These are phyloP conservation scores for Mercurialis annua DNA, from an alignment of 345 rosid species.

Conservation along the genomic window DNA sequence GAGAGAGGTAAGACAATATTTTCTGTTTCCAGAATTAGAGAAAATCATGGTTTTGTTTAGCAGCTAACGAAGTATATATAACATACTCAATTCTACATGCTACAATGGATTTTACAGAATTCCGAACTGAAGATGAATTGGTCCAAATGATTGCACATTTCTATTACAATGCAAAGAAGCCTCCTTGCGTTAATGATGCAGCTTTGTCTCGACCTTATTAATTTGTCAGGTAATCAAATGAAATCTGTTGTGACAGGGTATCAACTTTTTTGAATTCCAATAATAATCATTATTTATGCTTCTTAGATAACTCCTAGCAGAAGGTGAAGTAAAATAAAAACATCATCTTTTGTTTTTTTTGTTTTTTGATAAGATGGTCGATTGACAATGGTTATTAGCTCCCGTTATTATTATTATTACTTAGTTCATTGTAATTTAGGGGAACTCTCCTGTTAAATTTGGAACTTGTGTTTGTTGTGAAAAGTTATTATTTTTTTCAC, in stretches of 20 bases:
- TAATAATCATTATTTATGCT: not conserved
- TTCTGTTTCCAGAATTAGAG: not conserved
- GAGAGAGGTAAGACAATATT: slow-evolving; percentile 59
- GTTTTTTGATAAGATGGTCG: not conserved
- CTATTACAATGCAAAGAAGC: slow-evolving; percentile 88
- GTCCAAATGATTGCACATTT: slow-evolving; percentile 89
- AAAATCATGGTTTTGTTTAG: not conserved
- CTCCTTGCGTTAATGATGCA: slow-evolving; percentile 58
- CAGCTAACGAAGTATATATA: not conserved
- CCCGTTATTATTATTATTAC: no score
- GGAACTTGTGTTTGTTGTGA: not conserved
- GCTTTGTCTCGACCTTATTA: slow-evolving; percentile 32
- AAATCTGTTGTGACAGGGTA: not conserved
- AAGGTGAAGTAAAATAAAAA: no score
- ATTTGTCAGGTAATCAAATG: slow-evolving; percentile 4
- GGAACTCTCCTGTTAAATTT: not conserved
- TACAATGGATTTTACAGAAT: slow-evolving; percentile 43
- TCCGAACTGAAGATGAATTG: slow-evolving; percentile 71
- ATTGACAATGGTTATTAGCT: not conserved
- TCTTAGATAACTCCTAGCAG: not conserved
- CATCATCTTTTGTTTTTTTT: not conserved
- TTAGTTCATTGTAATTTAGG: not conserved
- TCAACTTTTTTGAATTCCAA: not conserved
- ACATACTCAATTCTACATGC: slow-evolving; percentile 2
- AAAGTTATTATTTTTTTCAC: not conserved